A percentile compares a stretch with the other conserved stretches of the same genome.
These are phyloP conservation scores for Emergomyces orientalis DNA, from an alignment of 2,329 filamentous ascomycete genomes.

Conservation along the genomic window DNA sequence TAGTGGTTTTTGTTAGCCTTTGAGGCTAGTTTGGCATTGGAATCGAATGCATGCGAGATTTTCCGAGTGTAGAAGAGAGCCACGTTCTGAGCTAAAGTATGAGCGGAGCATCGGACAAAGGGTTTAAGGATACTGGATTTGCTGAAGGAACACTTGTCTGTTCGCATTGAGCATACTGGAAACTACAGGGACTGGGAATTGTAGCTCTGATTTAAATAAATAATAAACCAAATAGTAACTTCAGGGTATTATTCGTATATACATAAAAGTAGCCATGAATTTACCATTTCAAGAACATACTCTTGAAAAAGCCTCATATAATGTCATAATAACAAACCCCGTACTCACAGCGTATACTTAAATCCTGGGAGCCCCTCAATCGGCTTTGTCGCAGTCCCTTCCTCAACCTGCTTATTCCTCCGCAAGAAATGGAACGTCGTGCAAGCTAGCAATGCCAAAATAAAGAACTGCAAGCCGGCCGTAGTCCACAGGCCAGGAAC, in stretches of 20 bases:
- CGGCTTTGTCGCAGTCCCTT: conserved; percentile 1
- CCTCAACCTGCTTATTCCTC: conserved; percentile 7
- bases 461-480: neutral
- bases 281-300: neutral
- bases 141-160: too few species aligned
- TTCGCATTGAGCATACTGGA: neutral
- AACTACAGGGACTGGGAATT: too few species aligned
- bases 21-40: too few species aligned
- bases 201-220: neutral
- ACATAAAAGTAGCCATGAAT: neutral
- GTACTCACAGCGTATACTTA: conserved; percentile 4
- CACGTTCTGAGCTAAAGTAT: too few species aligned
- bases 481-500: conserved; percentile 9
- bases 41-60: too few species aligned
- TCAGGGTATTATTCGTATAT: neutral
- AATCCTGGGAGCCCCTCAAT: conserved; percentile 9
- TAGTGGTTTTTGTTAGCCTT: too few species aligned
- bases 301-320: neutral
- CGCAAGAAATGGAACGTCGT: conserved; percentile 6
- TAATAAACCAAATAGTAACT: neutral
- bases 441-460: conserved; percentile 1
- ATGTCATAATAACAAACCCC: neutral
- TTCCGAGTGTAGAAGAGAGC: too few species aligned
- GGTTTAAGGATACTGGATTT: too few species aligned
- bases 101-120: too few species aligned